A percentile compares a stretch with the other conserved stretches of the same genome.
These are phyloP conservation scores for Fusarium staphyleae DNA, from an alignment of 2,329 filamentous ascomycete species.

Conservation along the genomic window DNA sequence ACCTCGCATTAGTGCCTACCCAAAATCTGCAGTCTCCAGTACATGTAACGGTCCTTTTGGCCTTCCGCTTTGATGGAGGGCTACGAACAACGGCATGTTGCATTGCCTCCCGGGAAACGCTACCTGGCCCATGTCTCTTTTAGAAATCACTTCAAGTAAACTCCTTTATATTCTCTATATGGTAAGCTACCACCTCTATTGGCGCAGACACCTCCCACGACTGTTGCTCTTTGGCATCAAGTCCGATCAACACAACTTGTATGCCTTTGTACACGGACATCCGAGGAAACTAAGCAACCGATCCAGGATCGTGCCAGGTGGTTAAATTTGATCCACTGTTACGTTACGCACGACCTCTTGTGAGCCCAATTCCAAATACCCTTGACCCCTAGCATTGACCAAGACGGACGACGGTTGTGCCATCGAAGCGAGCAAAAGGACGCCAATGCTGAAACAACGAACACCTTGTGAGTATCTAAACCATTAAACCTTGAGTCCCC, in stretches of 20 bases:
- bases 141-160: background rate
- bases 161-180: no score
- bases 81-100: slow-evolving; percentile 8
- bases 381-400: no score
- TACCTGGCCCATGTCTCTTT: slow-evolving; percentile 5
- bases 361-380: background rate
- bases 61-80: slow-evolving; percentile 14
- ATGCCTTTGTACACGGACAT: background rate
- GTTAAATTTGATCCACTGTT: background rate
- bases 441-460: slow-evolving; percentile 23
- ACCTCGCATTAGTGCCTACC: slow-evolving; percentile 15
- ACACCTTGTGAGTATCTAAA: slow-evolving; percentile 5
- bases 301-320: no score
- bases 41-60: slow-evolving; percentile 10
- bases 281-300: no score
- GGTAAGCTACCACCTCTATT: background rate
- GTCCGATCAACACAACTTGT: background rate
- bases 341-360: background rate
- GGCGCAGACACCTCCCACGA: background rate
- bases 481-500: slow-evolving; percentile 10
- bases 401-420: background rate
- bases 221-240: background rate
- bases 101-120: slow-evolving; percentile 11
- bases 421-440: background rate
- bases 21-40: slow-evolving; percentile 4